phyloP scores from a whole-genome alignment of 768 basidiomycete species.

The Leccinum aurantiacum region DNA sequence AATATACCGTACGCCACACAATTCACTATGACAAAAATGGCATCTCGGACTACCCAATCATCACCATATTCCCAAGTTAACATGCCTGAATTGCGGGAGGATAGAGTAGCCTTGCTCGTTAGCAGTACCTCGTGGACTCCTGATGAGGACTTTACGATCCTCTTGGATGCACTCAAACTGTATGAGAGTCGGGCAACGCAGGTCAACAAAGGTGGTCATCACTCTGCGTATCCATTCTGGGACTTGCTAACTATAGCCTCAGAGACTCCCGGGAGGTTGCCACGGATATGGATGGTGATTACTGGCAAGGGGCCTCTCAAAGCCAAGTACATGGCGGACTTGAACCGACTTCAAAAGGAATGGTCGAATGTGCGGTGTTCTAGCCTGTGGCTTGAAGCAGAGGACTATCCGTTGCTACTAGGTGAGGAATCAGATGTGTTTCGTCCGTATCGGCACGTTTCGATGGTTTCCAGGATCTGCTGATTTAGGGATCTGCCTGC shows the following conservation, averaged over 20 bases:
- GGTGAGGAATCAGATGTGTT: slow-evolving; percentile 44
- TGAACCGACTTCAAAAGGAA: slow-evolving; percentile 51
- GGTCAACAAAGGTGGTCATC: slow-evolving; percentile 20
- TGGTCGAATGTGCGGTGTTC: slow-evolving; percentile 82
- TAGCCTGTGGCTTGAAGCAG: slow-evolving; percentile 85
- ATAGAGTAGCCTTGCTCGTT: slow-evolving; percentile 83
- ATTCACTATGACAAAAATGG: slow-evolving; percentile 48
- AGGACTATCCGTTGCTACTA: slow-evolving; percentile 85
- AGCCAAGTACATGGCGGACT: slow-evolving; percentile 68
- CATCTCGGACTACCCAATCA: slow-evolving; percentile 23
- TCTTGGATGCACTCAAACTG: slow-evolving; percentile 67
- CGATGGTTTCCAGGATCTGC: slow-evolving; percentile 66
- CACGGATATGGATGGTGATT: slow-evolving; percentile 78
- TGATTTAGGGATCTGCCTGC: slow-evolving; percentile 88
- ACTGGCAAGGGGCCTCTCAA: slow-evolving; percentile 89
- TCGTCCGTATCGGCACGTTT: background rate
- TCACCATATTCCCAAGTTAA: slow-evolving; percentile 18
- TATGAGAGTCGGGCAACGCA: slow-evolving; percentile 64
- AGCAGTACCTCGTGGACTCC: slow-evolving; percentile 97
- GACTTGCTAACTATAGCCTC: background rate
- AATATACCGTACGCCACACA: slow-evolving; percentile 58
- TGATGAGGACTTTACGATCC: slow-evolving; percentile 90
- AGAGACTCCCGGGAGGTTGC: slow-evolving; percentile 43
- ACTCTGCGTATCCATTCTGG: background rate
- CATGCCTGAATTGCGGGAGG: slow-evolving; percentile 55